These are phyloP conservation scores for Luffa acutangula DNA, from an alignment of 306 rosid species.

Conservation along the genomic window DNA sequence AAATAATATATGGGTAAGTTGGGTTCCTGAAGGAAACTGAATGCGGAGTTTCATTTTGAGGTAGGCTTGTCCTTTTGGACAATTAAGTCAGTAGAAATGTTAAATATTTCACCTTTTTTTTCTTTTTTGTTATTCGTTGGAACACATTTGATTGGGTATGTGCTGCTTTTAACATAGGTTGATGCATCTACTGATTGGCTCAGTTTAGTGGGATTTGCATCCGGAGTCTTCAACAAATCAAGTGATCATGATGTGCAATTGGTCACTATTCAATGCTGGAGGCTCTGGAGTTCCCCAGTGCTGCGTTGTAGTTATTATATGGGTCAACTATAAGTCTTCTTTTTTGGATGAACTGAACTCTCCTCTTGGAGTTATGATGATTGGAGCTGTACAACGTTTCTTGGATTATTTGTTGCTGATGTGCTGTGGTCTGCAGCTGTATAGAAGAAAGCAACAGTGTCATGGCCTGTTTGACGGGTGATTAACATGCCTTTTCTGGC, in stretches of 20 bases:
- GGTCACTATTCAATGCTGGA: conserved; percentile 44
- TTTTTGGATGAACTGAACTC: conserved; percentile 57
- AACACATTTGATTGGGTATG: conserved; percentile 68
- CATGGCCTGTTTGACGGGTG: conserved; percentile 64
- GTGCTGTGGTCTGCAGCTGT: conserved; percentile 58
- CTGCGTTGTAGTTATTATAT: conserved; percentile 37
- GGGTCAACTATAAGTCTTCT: conserved; percentile 48
- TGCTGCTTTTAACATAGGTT: conserved; percentile 87
- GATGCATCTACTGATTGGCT: conserved; percentile 48
- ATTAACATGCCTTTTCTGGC: conserved; percentile 42
- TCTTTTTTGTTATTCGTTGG: conserved; percentile 17
- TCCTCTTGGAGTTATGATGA: conserved; percentile 53
- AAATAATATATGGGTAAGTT: conserved; percentile 10
- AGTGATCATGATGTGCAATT: conserved; percentile 45
- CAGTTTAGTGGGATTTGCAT: conserved; percentile 71
- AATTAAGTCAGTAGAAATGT: conserved; percentile 25
- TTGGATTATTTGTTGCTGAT: conserved; percentile 66
- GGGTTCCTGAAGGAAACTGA: conserved; percentile 6
- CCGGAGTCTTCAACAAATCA: conserved; percentile 61
- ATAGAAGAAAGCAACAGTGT: conserved; percentile 60
- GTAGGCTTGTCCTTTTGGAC: conserved; percentile 61
- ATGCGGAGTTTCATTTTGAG: conserved; percentile 37
- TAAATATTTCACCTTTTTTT: conserved; percentile 18
- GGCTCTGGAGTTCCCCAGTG: conserved; percentile 49
- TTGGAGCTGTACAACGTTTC: conserved; percentile 65